A percentile compares a stretch with the other conserved stretches of the same genome.
phyloP scores from a whole-genome alignment of 345 rosid species.

The Iberis pinnata region DNA sequence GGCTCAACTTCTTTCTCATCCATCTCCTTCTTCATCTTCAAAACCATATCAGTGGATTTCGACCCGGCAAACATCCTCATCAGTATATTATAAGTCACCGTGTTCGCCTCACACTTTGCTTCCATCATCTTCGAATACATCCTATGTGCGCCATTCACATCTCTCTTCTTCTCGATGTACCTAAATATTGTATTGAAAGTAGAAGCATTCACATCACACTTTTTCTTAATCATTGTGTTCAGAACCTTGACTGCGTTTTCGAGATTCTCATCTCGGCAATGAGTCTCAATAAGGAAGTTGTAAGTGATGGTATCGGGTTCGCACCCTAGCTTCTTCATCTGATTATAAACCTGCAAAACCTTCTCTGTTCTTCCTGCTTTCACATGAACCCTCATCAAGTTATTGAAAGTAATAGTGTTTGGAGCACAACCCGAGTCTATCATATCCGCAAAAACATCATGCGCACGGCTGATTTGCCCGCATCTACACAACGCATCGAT shows the following conservation, averaged over 20 bases:
- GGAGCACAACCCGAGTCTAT: slow-evolving; percentile 63
- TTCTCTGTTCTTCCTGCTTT: slow-evolving; percentile 83
- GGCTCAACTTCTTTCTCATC: slow-evolving; percentile 72
- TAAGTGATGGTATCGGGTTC: slow-evolving; percentile 56
- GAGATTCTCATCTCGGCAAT: slow-evolving; percentile 63
- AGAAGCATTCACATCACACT: slow-evolving; percentile 55
- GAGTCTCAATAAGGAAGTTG: slow-evolving; percentile 66
- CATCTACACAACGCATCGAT: slow-evolving; percentile 79
- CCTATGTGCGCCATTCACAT: slow-evolving; percentile 76
- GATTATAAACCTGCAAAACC: slow-evolving; percentile 87
- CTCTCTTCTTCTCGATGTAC: slow-evolving; percentile 59
- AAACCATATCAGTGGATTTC: slow-evolving; percentile 78
- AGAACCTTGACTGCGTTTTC: slow-evolving; percentile 66
- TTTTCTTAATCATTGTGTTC: slow-evolving; percentile 52
- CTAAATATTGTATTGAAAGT: slow-evolving; percentile 71
- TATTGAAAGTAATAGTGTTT: slow-evolving; percentile 74
- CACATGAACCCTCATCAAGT: slow-evolving; percentile 80
- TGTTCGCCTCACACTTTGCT: slow-evolving; percentile 49
- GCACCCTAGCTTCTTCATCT: slow-evolving; percentile 75
- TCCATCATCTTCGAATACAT: slow-evolving; percentile 71
- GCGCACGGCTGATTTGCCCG: slow-evolving; percentile 77
- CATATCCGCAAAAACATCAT: slow-evolving; percentile 90
- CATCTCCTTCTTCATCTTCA: slow-evolving; percentile 92
- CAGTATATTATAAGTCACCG: slow-evolving; percentile 65
- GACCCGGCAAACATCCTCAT: slow-evolving; percentile 70